Percentiles rank a stretch among this genome's conserved stretches.
phyloP scores from a whole-genome alignment of 78 protist genomes.

The Chrysochromulina tobinii region DNA sequence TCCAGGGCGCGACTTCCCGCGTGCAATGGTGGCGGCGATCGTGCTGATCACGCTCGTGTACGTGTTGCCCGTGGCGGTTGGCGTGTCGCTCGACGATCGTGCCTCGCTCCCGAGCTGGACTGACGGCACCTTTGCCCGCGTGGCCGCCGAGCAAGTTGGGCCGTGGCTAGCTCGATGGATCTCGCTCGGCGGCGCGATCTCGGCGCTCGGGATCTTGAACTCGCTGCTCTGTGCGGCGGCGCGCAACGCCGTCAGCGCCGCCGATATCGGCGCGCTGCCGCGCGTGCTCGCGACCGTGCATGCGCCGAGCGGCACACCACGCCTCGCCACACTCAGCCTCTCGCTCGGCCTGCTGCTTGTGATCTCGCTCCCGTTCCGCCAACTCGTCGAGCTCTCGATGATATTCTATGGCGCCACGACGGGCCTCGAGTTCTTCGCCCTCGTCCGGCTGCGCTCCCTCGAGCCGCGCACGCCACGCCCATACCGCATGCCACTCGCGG shows the following conservation, averaged over 20 bases:
- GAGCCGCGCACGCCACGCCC: not conserved
- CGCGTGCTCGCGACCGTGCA: not conserved
- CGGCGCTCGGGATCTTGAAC: not conserved
- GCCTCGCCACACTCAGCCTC: not conserved
- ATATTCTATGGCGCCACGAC: not conserved
- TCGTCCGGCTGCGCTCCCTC: not conserved
- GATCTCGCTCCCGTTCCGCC: not conserved
- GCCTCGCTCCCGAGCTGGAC: not conserved
- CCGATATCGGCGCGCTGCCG: not conserved
- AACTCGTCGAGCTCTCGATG: not conserved
- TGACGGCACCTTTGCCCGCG: not conserved
- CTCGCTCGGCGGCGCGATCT: not conserved
- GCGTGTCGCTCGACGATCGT: not conserved
- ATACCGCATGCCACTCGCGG: not conserved
- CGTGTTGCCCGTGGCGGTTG: not conserved
- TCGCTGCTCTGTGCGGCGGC: not conserved
- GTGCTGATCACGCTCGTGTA: not conserved
- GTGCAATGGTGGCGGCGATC: not conserved
- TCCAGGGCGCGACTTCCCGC: conserved; percentile 3
- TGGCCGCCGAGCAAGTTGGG: not conserved
- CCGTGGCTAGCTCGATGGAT: not conserved
- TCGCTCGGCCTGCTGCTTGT: not conserved
- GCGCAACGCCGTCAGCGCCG: not conserved
- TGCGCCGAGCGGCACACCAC: not conserved
- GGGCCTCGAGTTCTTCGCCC: not conserved